These are phyloP conservation scores for Penicillium diatomitis DNA, from an alignment of 495 filamentous ascomycete genomes.

Conservation along the genomic window DNA sequence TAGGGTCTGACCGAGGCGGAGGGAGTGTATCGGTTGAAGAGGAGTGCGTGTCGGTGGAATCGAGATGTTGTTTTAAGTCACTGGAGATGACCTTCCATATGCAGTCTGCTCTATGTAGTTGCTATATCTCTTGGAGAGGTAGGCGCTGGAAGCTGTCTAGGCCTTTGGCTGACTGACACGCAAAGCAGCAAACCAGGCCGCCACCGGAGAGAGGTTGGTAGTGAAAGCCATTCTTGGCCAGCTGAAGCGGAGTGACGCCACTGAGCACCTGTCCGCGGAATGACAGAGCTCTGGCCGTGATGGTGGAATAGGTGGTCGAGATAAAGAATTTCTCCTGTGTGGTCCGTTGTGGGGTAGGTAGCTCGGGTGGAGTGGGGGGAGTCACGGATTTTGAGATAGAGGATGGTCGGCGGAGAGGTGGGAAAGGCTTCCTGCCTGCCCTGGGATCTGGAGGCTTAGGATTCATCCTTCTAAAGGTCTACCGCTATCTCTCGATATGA, in stretches of 20 bases:
- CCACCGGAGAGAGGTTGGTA: background rate
- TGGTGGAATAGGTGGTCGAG: constrained; percentile 2
- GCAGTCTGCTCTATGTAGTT: constrained; percentile 3
- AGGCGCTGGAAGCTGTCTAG: background rate
- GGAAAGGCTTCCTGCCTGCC: background rate
- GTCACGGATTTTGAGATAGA: background rate
- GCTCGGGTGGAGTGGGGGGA: background rate
- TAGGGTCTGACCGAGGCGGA: background rate
- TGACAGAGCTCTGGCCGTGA: constrained; percentile 1
- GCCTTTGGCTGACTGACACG: constrained; percentile 2
- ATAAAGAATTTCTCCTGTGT: background rate
- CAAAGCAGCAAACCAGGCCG: background rate
- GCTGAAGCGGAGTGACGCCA: constrained; percentile 1
- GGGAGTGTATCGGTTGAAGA: background rate
- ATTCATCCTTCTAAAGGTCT: background rate
- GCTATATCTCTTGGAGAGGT: constrained; percentile 1
- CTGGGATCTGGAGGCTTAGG: background rate
- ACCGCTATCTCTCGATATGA: too few relatives aligned
- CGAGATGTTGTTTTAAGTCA: constrained; percentile 7
- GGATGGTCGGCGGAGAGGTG: background rate
- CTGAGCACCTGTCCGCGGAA: constrained; percentile 1
- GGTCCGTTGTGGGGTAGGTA: background rate
- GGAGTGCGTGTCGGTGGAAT: background rate
- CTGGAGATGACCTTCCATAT: constrained; percentile 5
- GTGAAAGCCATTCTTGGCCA: constrained; percentile 1